Evolutionary conservation across 2,329 filamentous ascomycete species (phyloP), one percentile per base, ranked within the genome.

Genomic region (Alternaria infectoria): DNA sequence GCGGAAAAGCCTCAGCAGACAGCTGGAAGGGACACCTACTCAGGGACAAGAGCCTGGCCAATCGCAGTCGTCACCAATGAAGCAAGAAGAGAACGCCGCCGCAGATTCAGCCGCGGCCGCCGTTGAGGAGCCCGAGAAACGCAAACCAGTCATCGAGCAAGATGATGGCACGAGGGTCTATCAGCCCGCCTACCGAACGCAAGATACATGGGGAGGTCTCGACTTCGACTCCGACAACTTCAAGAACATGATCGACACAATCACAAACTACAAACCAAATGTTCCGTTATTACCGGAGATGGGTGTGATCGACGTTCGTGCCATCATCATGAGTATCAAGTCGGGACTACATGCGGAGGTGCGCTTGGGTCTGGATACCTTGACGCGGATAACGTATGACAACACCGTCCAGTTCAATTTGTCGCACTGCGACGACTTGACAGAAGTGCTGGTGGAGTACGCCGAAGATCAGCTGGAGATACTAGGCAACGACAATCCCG

Each of bases 341-440:
- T 96, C 92, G 58, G 95, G 95, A 1, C 91, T 98, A 46, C 90
- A 93, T 71, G 90, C 89, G 6, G 96, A 99, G 81, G 90, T 97
- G n/a, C 89, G 95, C 10, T 82, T 97, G 65, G 95, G 95, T 3
- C 83, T 99, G 47, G 96, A 98, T 78, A 93, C 91, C 0, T 83
- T 99, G 36, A 89, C 89, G 10, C 88, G 88, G 19, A 85, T 96
- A 12, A 93, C 91, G 3, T 87, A 77, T 56, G 77, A 80, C 55
- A 73, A 75, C 47, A 69, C 71, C 11, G 59, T 79, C 13, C 72
- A 74, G 21, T 59, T 80, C 17, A 77, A 80, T 49, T 64, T 80
- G 36, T 71, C 74, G 44, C 75, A 78, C 61, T 80, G 77, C 60
- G 94, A 97, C 61, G 96, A 98, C 76, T 81, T 99, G 60, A 86